Conservation (phyloP, 2,329 filamentous ascomycete species). For the Colletotrichum tabaci region DNA sequence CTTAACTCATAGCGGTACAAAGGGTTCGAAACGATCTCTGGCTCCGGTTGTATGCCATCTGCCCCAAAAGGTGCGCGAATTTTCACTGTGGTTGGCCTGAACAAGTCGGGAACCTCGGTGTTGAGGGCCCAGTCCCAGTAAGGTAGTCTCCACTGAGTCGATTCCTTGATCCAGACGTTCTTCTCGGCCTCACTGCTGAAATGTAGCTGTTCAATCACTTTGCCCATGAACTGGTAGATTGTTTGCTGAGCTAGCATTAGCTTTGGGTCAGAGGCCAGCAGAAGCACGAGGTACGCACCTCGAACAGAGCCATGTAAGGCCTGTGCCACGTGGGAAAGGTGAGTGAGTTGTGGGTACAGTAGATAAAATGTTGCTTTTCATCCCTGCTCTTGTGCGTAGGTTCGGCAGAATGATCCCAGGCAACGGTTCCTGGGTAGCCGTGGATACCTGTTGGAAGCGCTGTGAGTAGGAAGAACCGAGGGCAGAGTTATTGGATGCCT, state of each 20-base stretch:
- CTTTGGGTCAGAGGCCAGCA: neutral
- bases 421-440: neutral
- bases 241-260: neutral
- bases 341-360: conserved; percentile 73
- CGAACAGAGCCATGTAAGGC: conserved; percentile 73
- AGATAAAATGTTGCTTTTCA: conserved; percentile 47
- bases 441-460: neutral
- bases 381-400: neutral
- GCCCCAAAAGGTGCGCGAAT: conserved; percentile 27
- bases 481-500: neutral
- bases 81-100: neutral
- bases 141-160: conserved; percentile 47
- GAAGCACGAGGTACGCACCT: conserved; percentile 52
- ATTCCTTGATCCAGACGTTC: conserved; percentile 45
- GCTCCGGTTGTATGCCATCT: neutral
- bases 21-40: neutral
- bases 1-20: neutral
- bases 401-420: neutral
- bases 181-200: conserved; percentile 41
- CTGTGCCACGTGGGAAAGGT: conserved; percentile 77
- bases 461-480: neutral
- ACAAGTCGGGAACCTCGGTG: neutral
- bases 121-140: conserved; percentile 54
- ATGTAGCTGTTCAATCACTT: conserved; percentile 19
- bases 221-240: neutral